Percentiles rank a stretch among this genome's conserved stretches.
Evolutionary conservation across 2,329 filamentous ascomycete species (phyloP).

Genomic region (Pseudocercospora fuligena): DNA sequence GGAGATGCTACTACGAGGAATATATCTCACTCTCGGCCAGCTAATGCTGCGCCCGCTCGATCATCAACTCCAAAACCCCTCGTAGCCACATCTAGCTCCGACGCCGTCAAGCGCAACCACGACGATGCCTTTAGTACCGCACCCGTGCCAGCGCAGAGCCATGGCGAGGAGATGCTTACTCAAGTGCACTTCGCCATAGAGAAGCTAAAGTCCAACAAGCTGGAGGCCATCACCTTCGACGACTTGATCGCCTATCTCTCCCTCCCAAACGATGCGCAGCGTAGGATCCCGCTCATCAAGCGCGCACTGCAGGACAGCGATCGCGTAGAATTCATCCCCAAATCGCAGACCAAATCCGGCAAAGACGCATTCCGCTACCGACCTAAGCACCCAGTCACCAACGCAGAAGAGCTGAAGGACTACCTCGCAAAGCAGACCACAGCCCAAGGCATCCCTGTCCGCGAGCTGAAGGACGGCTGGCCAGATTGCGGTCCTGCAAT

Average conservation of each 20-base stretch:
- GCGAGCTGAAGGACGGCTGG: conserved; percentile 96
- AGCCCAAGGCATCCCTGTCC: conserved; percentile 79
- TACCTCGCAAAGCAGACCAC: conserved; percentile 82
- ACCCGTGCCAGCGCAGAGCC: conserved; percentile 53
- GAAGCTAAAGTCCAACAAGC: conserved; percentile 71
- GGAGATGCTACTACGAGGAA: conserved; percentile 39
- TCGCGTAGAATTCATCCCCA: conserved; percentile 63
- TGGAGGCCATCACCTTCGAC: conserved; percentile 69
- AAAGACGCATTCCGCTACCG: conserved; percentile 80
- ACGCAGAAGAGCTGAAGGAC: conserved; percentile 74
- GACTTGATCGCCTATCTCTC: conserved; percentile 83
- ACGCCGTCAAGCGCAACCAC: conserved; percentile 61
- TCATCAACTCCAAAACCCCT: conserved; percentile 34
- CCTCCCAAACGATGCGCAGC: conserved; percentile 56
- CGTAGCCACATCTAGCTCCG: conserved; percentile 61
- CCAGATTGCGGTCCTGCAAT: conserved; percentile 80
- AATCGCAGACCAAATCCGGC: conserved; percentile 40
- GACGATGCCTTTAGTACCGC: conserved; percentile 31
- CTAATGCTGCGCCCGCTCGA: conserved; percentile 30
- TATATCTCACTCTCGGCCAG: conserved; percentile 33
- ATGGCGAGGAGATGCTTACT: conserved; percentile 71
- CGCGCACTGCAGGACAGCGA: conserved; percentile 70
- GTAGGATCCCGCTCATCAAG: conserved; percentile 60
- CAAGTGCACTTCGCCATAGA: conserved; percentile 87
- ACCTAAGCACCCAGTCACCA: conserved; percentile 81